Evolutionary conservation across 768 basidiomycete genomes (phyloP).

Genomic region (Suillus bovinus): DNA sequence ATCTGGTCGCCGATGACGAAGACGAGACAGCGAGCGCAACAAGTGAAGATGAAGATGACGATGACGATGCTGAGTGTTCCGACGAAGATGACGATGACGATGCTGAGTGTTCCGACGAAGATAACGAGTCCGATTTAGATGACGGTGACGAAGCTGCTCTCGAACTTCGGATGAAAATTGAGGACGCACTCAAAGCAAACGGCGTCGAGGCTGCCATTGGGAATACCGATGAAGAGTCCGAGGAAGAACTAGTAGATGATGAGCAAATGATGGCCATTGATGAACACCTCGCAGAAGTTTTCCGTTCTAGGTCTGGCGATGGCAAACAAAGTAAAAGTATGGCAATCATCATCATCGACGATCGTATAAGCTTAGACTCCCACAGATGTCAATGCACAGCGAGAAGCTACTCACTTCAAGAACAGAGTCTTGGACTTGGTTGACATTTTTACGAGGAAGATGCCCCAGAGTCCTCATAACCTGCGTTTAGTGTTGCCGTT

Average conservation of each 20-base stretch:
- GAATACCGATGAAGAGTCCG: conserved; percentile 56
- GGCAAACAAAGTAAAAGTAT: conserved; percentile 67
- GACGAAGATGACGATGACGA: conserved; percentile 36
- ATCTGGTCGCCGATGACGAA: conserved; percentile 43
- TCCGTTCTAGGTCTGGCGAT: conserved; percentile 65
- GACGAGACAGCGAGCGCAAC: conserved; percentile 44
- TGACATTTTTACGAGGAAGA: conserved; percentile 78
- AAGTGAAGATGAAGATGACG: conserved; percentile 39
- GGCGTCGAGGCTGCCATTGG: conserved; percentile 53
- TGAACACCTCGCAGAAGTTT: conserved; percentile 85
- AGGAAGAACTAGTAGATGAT: conserved; percentile 85
- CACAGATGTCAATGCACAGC: conserved; percentile 65
- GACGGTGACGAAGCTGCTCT: conserved; percentile 44
- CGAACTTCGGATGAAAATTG: conserved; percentile 68
- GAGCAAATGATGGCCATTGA: conserved; percentile 99
- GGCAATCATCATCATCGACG: neutral
- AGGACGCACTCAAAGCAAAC: conserved; percentile 60
- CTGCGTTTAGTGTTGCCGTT: conserved; percentile 74
- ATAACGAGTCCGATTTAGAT: conserved; percentile 44
- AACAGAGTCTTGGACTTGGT: conserved; percentile 95
- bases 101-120: conserved; percentile 35
- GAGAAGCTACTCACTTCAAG: conserved; percentile 95
- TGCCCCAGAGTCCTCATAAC: conserved; percentile 69
- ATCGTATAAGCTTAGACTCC: conserved; percentile 5
- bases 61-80: conserved; percentile 33